Percentiles rank a stretch among this genome's conserved stretches.
phyloP scores from a whole-genome alignment of 352 stramenopile genomes.

The Pythium phragmiticola region DNA sequence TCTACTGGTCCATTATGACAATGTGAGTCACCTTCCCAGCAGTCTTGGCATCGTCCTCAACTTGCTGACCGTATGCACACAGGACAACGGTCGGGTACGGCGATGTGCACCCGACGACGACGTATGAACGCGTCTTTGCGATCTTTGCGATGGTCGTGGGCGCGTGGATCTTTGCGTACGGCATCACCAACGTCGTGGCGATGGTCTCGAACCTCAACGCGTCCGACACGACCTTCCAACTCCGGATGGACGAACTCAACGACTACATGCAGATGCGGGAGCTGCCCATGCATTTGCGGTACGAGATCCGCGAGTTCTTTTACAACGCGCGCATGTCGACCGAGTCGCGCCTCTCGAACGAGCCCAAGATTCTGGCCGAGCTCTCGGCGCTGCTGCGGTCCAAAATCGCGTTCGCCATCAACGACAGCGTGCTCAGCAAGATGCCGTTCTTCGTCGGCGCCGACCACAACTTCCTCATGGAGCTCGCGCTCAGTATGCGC shows the following conservation, averaged over 20 bases:
- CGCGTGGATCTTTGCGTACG: slow-evolving; percentile 81
- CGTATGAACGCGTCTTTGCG: slow-evolving; percentile 61
- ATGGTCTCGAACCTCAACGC: slow-evolving; percentile 74
- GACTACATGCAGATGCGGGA: slow-evolving; percentile 81
- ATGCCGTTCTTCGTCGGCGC: slow-evolving; percentile 79
- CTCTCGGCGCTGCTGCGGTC: slow-evolving; percentile 70
- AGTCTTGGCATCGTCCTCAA: neutral
- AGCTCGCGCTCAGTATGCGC: slow-evolving; percentile 77
- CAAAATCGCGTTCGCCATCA: slow-evolving; percentile 81
- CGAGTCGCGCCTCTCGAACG: slow-evolving; percentile 69
- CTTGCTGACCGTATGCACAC: neutral
- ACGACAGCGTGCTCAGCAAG: slow-evolving; percentile 78
- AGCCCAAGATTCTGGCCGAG: slow-evolving; percentile 69
- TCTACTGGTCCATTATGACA: slow-evolving; percentile 81
- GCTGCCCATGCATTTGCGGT: slow-evolving; percentile 64
- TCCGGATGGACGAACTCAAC: slow-evolving; percentile 79
- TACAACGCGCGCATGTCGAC: slow-evolving; percentile 73
- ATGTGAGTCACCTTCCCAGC: slow-evolving; percentile 30
- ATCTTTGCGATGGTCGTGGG: slow-evolving; percentile 75
- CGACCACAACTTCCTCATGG: slow-evolving; percentile 83
- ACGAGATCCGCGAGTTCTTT: slow-evolving; percentile 84
- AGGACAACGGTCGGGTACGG: slow-evolving; percentile 74
- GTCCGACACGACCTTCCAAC: slow-evolving; percentile 60
- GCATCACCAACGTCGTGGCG: slow-evolving; percentile 71
- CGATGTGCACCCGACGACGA: slow-evolving; percentile 53